phyloP scores from a whole-genome alignment of 495 filamentous ascomycete species.

The Talaromyces borbonicus region DNA sequence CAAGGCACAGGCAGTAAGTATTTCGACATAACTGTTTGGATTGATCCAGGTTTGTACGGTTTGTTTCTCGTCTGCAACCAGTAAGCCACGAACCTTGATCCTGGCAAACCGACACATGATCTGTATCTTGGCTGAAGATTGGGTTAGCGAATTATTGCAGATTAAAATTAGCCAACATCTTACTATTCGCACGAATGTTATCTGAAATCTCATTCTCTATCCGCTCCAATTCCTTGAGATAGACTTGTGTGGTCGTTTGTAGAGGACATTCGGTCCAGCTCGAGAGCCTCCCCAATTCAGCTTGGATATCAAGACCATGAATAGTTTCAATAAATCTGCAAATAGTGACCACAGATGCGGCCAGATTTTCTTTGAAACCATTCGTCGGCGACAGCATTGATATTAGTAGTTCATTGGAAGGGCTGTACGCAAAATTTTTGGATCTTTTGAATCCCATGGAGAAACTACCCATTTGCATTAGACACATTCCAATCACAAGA shows the following conservation, averaged over 20 bases:
- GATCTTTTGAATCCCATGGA: neutral
- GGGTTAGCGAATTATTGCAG: neutral
- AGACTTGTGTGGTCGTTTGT: neutral
- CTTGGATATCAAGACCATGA: neutral
- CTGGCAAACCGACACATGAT: neutral
- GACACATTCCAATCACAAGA: neutral
- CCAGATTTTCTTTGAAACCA: neutral
- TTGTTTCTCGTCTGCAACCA: neutral
- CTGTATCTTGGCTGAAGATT: constrained; percentile 2
- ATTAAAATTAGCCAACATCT: neutral
- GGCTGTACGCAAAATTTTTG: constrained; percentile 3
- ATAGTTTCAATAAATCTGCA: neutral
- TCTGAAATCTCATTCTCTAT: neutral
- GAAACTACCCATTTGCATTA: too few relatives aligned
- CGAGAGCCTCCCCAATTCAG: neutral
- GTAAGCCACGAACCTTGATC: neutral
- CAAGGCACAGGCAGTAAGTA: neutral
- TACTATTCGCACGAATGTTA: neutral
- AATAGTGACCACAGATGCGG: neutral
- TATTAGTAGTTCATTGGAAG: neutral
- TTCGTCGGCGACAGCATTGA: neutral
- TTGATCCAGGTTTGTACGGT: neutral
- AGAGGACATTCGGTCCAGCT: constrained; percentile 1
- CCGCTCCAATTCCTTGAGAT: neutral
- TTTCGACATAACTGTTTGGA: neutral